These are phyloP conservation scores for Lachancea fermentati DNA, from an alignment of 805 yeast genomes.

Conservation along the genomic window DNA sequence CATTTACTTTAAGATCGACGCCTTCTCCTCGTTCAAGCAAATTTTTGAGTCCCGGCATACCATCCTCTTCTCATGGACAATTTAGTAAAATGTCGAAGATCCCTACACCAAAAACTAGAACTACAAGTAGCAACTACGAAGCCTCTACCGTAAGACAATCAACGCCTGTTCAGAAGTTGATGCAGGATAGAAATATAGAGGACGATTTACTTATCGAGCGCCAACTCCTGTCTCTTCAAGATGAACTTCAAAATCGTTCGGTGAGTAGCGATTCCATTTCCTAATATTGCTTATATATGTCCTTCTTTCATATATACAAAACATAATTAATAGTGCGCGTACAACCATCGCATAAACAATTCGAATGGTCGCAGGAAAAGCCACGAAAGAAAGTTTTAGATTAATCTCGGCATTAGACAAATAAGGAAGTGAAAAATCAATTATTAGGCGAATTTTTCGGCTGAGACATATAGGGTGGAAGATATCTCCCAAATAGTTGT, in stretches of 20 bases:
- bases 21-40: constrained; percentile 8
- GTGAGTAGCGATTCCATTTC: constrained; percentile 5
- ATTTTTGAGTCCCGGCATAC: background rate
- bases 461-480: constrained; percentile 74
- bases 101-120: constrained; percentile 1
- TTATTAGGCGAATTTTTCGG: constrained; percentile 3
- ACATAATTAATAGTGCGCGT: too few species aligned
- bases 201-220: constrained; percentile 8
- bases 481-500: constrained; percentile 74
- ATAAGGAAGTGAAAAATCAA: too few species aligned
- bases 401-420: background rate
- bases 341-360: too few species aligned
- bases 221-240: constrained; percentile 8
- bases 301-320: too few species aligned
- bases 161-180: constrained; percentile 8
- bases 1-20: constrained; percentile 4
- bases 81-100: constrained; percentile 1
- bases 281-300: too few species aligned
- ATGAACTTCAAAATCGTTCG: constrained; percentile 8
- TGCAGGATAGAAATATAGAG: constrained; percentile 10
- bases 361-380: too few species aligned
- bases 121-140: background rate
- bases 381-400: too few species aligned
- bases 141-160: background rate
- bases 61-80: constrained; percentile 3